Conservation (phyloP, 2,329 filamentous ascomycete genomes). For the Aspergillus piperis region DNA sequence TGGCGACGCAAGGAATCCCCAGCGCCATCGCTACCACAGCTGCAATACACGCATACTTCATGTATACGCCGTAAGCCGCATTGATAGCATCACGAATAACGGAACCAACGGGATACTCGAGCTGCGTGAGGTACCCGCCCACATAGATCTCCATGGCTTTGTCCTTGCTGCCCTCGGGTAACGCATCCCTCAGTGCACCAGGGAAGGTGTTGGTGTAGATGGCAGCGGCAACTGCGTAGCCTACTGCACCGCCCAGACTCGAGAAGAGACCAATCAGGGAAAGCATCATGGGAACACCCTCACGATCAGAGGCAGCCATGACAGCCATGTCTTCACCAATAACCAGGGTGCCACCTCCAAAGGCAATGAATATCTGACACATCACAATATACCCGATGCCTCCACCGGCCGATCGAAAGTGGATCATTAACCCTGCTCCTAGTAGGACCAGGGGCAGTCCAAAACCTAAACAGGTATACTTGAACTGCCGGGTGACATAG, state of each 20-base stretch:
- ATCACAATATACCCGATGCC: slow-evolving; percentile 55
- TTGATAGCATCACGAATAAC: slow-evolving; percentile 37
- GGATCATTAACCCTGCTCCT: slow-evolving; percentile 57
- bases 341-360: slow-evolving; percentile 57
- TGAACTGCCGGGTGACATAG: slow-evolving; percentile 54
- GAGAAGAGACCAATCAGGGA: slow-evolving; percentile 38
- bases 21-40: slow-evolving; percentile 36
- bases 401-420: slow-evolving; percentile 54
- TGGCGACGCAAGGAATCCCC: slow-evolving; percentile 35
- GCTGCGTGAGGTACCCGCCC: slow-evolving; percentile 28
- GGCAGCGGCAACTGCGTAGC: slow-evolving; percentile 30
- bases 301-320: slow-evolving; percentile 57
- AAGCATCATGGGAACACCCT: slow-evolving; percentile 53
- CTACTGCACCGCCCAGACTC: slow-evolving; percentile 40
- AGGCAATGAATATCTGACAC: slow-evolving; percentile 59
- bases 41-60: slow-evolving; percentile 38
- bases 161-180: slow-evolving; percentile 23
- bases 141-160: slow-evolving; percentile 24
- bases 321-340: slow-evolving; percentile 61
- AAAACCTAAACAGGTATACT: slow-evolving; percentile 53
- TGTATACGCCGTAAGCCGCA: slow-evolving; percentile 41
- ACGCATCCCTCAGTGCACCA: slow-evolving; percentile 39
- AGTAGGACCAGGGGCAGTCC: slow-evolving; percentile 55
- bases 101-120: slow-evolving; percentile 32
- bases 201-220: slow-evolving; percentile 64